Conservation (phyloP, 371 early-diverging fungal species). For the Batrachochytrium dendrobatidis region DNA sequence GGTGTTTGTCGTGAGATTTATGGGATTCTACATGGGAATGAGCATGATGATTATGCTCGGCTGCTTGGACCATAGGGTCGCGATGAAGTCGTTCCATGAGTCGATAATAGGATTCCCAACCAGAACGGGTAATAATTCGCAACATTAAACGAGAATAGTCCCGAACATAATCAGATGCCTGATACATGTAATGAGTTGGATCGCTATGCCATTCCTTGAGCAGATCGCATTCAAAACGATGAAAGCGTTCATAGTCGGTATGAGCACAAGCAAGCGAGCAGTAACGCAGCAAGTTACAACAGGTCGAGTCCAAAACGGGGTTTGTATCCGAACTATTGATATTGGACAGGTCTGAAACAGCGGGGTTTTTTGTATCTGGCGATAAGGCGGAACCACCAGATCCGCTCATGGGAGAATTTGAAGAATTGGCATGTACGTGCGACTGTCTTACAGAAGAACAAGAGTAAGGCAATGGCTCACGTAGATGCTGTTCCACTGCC, state of each 20-base stretch:
- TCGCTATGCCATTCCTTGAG: constrained; percentile 10
- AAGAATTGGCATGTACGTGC: too few relatives aligned
- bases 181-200: background rate
- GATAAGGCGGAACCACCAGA: background rate
- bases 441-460: background rate
- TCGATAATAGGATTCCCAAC: too few relatives aligned
- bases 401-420: constrained; percentile 12
- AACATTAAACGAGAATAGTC: constrained; percentile 28
- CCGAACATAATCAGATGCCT: constrained; percentile 10
- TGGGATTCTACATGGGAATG: background rate
- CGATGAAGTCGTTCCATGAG: background rate
- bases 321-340: background rate
- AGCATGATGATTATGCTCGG: background rate
- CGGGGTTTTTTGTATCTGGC: background rate
- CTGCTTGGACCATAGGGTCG: background rate
- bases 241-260: constrained; percentile 14
- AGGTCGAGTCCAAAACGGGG: background rate
- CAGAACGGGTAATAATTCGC: constrained; percentile 11
- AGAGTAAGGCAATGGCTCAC: background rate
- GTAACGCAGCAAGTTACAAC: constrained; percentile 15
- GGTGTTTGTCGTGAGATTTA: background rate
- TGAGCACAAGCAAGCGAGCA: constrained; percentile 12
- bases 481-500: background rate
- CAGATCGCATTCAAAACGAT: constrained; percentile 11
- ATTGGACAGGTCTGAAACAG: background rate